Conservation (phyloP, 805 yeast species). For the Candida nanaspora region DNA sequence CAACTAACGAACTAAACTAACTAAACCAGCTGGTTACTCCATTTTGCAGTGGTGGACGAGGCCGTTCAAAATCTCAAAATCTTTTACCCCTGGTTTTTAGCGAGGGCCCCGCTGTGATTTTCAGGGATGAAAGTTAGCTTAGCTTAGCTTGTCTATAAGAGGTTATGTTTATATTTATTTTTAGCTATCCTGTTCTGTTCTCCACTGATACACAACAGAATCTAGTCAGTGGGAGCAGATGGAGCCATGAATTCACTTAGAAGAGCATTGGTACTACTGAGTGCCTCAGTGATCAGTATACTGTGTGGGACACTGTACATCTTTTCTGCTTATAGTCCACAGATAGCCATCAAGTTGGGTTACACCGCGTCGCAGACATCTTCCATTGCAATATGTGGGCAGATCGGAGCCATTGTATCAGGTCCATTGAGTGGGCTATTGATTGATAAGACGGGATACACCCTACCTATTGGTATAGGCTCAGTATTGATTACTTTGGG, state of each 20-base stretch:
- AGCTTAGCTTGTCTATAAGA: too few relatives aligned
- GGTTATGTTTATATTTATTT: too few relatives aligned
- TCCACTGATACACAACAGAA: too few relatives aligned
- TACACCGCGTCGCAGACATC: conserved; percentile 61
- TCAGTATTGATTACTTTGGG: conserved; percentile 43
- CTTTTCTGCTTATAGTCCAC: conserved; percentile 75
- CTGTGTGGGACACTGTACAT: conserved; percentile 71
- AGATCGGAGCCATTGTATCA: conserved; percentile 51
- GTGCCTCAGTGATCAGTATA: conserved; percentile 21
- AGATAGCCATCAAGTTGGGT: conserved; percentile 49
- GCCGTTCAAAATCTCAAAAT: too few relatives aligned
- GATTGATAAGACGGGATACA: conserved; percentile 58
- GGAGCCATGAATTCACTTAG: conserved; percentile 2
- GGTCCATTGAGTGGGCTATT: conserved; percentile 66
- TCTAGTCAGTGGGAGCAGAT: too few relatives aligned
- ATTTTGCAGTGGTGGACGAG: too few relatives aligned
- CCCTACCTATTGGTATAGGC: conserved; percentile 44
- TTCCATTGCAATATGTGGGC: conserved; percentile 58
- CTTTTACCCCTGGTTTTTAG: too few relatives aligned
- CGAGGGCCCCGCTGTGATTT: too few relatives aligned
- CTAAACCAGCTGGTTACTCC: too few relatives aligned
- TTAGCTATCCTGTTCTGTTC: too few relatives aligned
- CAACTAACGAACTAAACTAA: too few relatives aligned
- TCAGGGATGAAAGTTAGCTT: too few relatives aligned
- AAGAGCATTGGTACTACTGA: conserved; percentile 11